A percentile compares a stretch with the other conserved stretches of the same genome.
phyloP scores from a whole-genome alignment of 2,329 filamentous ascomycete species.

The Ceratocystis lukuohia region DNA sequence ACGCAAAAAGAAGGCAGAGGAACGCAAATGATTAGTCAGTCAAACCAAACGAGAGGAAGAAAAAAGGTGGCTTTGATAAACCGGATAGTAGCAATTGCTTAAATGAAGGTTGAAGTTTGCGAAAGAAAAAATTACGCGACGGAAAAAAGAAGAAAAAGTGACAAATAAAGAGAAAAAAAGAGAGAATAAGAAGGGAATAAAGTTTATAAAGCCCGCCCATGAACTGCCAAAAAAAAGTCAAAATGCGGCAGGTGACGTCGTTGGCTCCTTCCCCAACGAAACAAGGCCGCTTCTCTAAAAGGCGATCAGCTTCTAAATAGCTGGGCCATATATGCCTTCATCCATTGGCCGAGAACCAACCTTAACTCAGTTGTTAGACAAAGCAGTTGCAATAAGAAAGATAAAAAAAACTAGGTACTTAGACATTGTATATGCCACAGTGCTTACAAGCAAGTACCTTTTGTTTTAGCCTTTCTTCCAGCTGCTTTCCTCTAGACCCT shows the following conservation, averaged over 20 bases:
- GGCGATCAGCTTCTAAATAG: not conserved
- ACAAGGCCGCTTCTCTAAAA: not conserved
- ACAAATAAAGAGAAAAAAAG: not conserved
- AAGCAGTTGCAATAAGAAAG: too few species aligned
- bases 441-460: not conserved
- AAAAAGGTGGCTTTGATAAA: not conserved
- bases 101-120: too few species aligned
- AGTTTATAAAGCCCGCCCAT: not conserved
- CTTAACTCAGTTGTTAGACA: not conserved
- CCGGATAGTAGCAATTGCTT: not conserved
- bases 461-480: not conserved
- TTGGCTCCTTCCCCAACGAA: conserved; percentile 12
- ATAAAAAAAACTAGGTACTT: not conserved
- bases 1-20: not conserved
- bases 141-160: not conserved
- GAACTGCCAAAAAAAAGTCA: not conserved
- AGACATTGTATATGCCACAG: not conserved
- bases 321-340: not conserved
- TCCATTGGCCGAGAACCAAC: not conserved
- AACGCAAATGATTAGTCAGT: not conserved
- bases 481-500: not conserved
- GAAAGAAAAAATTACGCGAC: not conserved
- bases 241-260: conserved; percentile 16
- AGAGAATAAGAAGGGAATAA: not conserved
- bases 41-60: not conserved